These are phyloP conservation scores for Fusarium udum DNA, from an alignment of 2,329 filamentous ascomycete species.

Conservation along the genomic window DNA sequence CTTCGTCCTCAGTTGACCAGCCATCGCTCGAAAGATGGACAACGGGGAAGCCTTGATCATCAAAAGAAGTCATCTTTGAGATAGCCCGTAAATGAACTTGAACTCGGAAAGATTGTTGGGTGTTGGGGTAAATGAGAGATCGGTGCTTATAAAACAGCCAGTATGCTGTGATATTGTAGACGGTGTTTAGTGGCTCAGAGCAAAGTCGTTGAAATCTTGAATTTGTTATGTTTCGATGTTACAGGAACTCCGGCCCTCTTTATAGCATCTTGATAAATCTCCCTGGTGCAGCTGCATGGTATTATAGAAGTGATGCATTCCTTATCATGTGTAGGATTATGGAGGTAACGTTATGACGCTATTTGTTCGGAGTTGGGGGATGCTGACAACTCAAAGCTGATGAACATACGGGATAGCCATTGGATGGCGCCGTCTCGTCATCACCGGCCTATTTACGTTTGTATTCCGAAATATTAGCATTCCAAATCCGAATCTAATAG, in stretches of 20 bases:
- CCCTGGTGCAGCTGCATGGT: too few species aligned
- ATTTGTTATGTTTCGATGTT: not conserved
- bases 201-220: not conserved
- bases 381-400: not conserved
- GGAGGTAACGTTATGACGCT: not conserved
- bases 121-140: not conserved
- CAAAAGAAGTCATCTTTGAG: not conserved
- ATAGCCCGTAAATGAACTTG: not conserved
- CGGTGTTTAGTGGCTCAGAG: not conserved
- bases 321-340: not conserved
- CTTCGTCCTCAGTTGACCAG: slow-evolving; percentile 1
- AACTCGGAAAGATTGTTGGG: not conserved
- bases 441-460: not conserved
- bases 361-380: not conserved
- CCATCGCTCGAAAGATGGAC: not conserved
- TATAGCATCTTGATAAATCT: not conserved
- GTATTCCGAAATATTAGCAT: not conserved
- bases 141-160: not conserved
- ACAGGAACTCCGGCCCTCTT: not conserved
- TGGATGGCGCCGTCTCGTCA: not conserved
- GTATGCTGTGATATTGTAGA: not conserved
- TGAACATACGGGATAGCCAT: not conserved
- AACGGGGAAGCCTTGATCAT: not conserved
- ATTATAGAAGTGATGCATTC: not conserved
- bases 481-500: not conserved